Conservation (phyloP, 2,329 filamentous ascomycete species). For the Fusarium sp. region DNA sequence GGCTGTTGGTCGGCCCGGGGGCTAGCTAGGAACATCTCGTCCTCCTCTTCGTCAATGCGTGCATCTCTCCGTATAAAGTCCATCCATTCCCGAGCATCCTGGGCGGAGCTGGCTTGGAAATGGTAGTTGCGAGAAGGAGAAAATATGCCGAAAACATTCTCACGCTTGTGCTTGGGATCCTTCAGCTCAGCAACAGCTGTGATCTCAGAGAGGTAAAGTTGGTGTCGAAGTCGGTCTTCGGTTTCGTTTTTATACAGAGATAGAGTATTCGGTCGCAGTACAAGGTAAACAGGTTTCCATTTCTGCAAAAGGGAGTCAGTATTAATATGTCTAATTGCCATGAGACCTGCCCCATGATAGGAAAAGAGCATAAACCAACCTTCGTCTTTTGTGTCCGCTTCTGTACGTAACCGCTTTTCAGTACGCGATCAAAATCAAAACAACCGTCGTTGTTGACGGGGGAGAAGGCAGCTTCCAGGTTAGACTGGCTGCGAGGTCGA, state of each 20-base stretch:
- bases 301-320: constrained; percentile 65
- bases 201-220: constrained; percentile 88
- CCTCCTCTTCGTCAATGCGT: constrained; percentile 88
- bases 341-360: not conserved
- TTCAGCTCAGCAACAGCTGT: constrained; percentile 91
- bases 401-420: constrained; percentile 88
- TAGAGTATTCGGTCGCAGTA: constrained; percentile 89
- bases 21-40: constrained; percentile 82
- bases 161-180: constrained; percentile 87
- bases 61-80: constrained; percentile 82
- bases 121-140: constrained; percentile 93
- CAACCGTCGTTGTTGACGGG: constrained; percentile 95
- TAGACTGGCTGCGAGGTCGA: constrained; percentile 49
- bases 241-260: constrained; percentile 94
- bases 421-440: constrained; percentile 93
- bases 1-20: constrained; percentile 68
- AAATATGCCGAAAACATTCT: constrained; percentile 92
- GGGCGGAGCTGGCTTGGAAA: constrained; percentile 79
- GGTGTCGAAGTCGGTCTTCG: constrained; percentile 89
- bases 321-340: not conserved
- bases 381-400: constrained; percentile 96
- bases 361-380: constrained; percentile 61
- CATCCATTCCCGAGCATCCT: constrained; percentile 90
- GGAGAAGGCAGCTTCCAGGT: constrained; percentile 76
- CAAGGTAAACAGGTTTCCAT: constrained; percentile 91